A percentile compares a stretch with the other conserved stretches of the same genome.
Conservation (phyloP, 495 filamentous ascomycete species). For the Podospora pseudopauciseta region DNA sequence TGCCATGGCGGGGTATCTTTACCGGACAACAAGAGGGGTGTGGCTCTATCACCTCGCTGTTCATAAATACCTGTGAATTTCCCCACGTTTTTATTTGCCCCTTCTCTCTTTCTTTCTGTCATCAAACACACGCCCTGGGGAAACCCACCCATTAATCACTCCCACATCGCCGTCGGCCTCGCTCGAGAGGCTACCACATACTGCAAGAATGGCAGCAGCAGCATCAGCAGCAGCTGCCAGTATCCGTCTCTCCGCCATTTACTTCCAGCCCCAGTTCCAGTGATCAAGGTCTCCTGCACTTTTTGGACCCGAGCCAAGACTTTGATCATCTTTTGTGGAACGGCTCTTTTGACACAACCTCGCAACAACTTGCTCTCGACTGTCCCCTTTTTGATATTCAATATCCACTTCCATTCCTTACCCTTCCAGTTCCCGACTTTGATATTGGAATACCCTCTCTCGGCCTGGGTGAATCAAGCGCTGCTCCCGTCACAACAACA, state of each 20-base stretch:
- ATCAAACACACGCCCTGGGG: not conserved
- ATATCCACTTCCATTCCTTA: not conserved
- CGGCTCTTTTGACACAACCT: conserved; percentile 6
- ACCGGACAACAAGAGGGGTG: too few relatives aligned
- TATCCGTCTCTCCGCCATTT: conserved; percentile 8
- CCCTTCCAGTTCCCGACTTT: conserved; percentile 6
- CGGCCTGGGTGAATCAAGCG: conserved; percentile 3
- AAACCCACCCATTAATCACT: not conserved
- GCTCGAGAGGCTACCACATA: conserved; percentile 14
- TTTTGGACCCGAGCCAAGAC: conserved; percentile 7
- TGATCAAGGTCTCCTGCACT: not conserved
- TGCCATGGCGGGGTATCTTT: not conserved
- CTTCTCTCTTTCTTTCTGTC: not conserved
- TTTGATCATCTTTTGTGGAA: conserved; percentile 9
- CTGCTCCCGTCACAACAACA: conserved; percentile 2
- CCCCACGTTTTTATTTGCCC: too few relatives aligned
- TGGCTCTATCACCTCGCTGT: not conserved
- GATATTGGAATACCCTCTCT: not conserved
- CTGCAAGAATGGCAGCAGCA: conserved; percentile 20
- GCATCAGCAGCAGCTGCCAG: conserved; percentile 5
- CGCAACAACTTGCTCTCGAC: conserved; percentile 2
- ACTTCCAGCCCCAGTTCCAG: conserved; percentile 18
- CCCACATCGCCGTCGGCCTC: not conserved
- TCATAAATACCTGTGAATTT: too few relatives aligned
- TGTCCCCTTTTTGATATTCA: not conserved